phyloP scores from a whole-genome alignment of 75 land plant genomes.

The Chamaecyparis obtusa region DNA sequence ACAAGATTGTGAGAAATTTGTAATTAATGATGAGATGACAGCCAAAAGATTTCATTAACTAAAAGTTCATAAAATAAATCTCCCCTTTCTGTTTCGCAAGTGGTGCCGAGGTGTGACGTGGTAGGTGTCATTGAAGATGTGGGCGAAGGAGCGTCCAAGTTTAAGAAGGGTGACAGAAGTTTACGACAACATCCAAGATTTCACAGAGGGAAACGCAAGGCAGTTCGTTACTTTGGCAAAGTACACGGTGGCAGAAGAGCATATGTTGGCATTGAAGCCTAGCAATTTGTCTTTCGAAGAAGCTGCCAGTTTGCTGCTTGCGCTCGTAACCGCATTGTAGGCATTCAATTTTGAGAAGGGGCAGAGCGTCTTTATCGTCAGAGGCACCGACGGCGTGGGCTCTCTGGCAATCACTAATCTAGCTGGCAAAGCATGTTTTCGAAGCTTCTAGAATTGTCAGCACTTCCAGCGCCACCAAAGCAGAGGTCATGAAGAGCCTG shows the following conservation, averaged over 20 bases:
- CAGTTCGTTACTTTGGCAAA: slow-evolving; percentile 37
- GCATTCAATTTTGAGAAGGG: slow-evolving; percentile 32
- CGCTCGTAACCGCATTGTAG: slow-evolving; percentile 42
- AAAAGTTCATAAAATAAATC: too few species aligned
- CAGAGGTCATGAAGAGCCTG: slow-evolving; percentile 38
- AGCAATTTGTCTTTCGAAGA: slow-evolving; percentile 30
- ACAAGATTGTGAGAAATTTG: too few species aligned
- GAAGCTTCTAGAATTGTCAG: slow-evolving; percentile 45
- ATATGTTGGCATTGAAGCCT: slow-evolving; percentile 37
- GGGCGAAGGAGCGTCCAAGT: slow-evolving; percentile 30
- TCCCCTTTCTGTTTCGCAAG: slow-evolving; percentile 20
- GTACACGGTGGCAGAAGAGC: slow-evolving; percentile 43
- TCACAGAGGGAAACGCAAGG: slow-evolving; percentile 24
- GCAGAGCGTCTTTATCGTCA: slow-evolving; percentile 29
- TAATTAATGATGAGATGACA: too few species aligned
- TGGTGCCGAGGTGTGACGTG: slow-evolving; percentile 46
- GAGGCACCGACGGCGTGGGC: slow-evolving; percentile 53
- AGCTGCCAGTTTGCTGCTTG: slow-evolving; percentile 53
- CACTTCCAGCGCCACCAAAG: slow-evolving; percentile 38
- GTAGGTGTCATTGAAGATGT: slow-evolving; percentile 36
- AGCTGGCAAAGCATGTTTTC: slow-evolving; percentile 46
- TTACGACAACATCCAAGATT: slow-evolving; percentile 44
- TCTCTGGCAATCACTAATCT: slow-evolving; percentile 37
- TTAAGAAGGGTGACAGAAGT: slow-evolving; percentile 47
- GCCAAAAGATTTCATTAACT: not conserved